Conservation (phyloP, 2,329 filamentous ascomycete species). For the Botrytis fabae region DNA sequence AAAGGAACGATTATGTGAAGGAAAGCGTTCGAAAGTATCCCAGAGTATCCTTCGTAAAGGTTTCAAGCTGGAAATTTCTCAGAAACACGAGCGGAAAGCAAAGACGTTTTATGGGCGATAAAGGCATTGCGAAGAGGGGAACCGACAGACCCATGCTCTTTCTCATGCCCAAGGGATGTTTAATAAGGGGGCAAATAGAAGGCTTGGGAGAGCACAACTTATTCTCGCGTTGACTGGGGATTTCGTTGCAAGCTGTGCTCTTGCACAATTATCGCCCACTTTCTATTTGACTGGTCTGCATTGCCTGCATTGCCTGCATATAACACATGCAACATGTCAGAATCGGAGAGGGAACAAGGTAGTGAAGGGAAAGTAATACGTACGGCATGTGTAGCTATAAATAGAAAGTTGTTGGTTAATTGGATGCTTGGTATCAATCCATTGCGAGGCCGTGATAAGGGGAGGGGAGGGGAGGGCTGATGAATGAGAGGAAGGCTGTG, state of each 20-base stretch:
- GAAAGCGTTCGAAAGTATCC: not conserved
- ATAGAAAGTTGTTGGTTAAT: not conserved
- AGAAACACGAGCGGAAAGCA: conserved; percentile 2
- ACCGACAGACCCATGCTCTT: not conserved
- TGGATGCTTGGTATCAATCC: not conserved
- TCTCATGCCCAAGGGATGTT: not conserved
- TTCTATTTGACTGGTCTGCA: not conserved
- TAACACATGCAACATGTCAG: conserved; percentile 12
- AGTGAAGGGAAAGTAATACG: not conserved
- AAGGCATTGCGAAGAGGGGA: not conserved
- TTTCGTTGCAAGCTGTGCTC: not conserved
- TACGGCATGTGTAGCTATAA: not conserved
- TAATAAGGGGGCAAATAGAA: not conserved
- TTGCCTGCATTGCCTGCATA: not conserved
- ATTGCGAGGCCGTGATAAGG: not conserved
- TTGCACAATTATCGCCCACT: conserved; percentile 19
- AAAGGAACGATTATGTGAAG: conserved; percentile 17
- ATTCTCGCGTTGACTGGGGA: conserved; percentile 9
- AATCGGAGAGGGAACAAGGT: not conserved
- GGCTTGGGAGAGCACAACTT: conserved; percentile 5
- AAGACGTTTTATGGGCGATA: not conserved
- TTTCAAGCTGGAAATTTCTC: conserved; percentile 1
- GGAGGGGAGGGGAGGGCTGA: not conserved
- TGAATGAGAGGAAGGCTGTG: not conserved
- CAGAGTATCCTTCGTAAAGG: not conserved